Base-by-base conservation (phyloP, 331 rosid species). In the Acacia concinna region DNA sequence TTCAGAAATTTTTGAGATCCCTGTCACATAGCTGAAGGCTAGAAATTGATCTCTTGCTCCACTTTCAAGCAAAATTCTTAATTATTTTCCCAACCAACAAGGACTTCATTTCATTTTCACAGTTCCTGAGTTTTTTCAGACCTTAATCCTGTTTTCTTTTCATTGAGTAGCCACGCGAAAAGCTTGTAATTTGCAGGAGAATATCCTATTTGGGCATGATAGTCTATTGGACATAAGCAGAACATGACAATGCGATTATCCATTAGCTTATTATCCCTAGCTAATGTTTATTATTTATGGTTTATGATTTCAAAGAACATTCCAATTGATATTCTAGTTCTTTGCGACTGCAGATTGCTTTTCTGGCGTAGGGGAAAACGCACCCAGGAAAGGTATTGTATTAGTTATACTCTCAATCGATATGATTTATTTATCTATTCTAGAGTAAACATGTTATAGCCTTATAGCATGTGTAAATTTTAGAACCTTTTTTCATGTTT, bases 341-440 rank as follows among this genome's bases (percentile, higher is more conserved):
- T 77, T 82, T 78, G 74, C n/a, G 70, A 54, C 40, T 84, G 83
- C 96, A 95, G 99, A 38, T 79, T 95, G 98, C 83, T 93, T 85
- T 89, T 88, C 97, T 44, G 89, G 90, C 54, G 46, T 81, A 34
- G 83, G 67, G 34, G 31, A 78, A 52, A 78, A 84, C 76, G 86
- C 88, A 65, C 37, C 80, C 78, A 66, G 59, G 68, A 84, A 76
- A 86, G 96, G 99, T 96, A 88, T 27, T 41, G 23, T 11, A 28
- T 77, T 70, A 30, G 63, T 23, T 34, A 28, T 62, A 3, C 64
- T 68, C 38, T 69, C 69, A 14, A 60, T 34, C 15, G 30, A 75
- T 31, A 47, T 32, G 46, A 46, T 59, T 21, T 65, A 69, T 71
- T 71, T 37, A 30, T 80, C 85, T 75, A 17, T 12, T 21, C 34